Evolutionary conservation across 495 filamentous ascomycete species (phyloP), one percentile per base, ranked within the genome.

Genomic region (Hypoxylon fuscum): DNA sequence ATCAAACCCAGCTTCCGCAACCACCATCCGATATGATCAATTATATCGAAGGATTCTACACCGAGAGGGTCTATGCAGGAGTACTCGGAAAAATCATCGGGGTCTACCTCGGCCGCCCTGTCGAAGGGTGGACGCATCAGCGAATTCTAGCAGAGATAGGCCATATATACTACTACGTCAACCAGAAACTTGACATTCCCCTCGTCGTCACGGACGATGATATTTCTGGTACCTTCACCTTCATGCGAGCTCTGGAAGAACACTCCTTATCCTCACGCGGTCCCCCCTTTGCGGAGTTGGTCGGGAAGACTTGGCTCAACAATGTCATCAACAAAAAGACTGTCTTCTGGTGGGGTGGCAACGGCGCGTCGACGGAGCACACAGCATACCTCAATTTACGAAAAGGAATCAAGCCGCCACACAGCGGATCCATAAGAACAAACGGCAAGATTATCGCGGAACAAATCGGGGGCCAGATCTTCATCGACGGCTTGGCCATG

Each of bases 31-130:
- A n/a, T n/a, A n/a, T n/a, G n/a, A n/a, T n/a, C n/a, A n/a, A n/a
- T n/a, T n/a, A n/a, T n/a, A n/a, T n/a, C n/a, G n/a, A n/a, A n/a
- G n/a, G n/a, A n/a, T n/a, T n/a, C n/a, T 74, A 74, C 56, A 62
- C 72, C 2, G 62, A 72, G 37, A 56, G 60, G 9, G 68, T 72
- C 2, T 74, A 74, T 46, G 72, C 72, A 5, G 72, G 72, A 12
- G 72, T 74, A 12, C 70, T 74, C 10, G 72, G 72, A 2, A 74
- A 74, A 45, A 43, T 74, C 9, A 71, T 74, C 29, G 72, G 72
- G 5, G 72, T 74, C 8, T 72, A 72, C 34, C 32, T 74, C 14
- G 72, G 72, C 15, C 67, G 72, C 0, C 72, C 72, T 0, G 68
- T 74, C 44, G 72, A 74, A 22, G 68, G 68, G 10, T 74, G 72